Evolutionary conservation across 2,329 filamentous ascomycete species (phyloP), one percentile per base, ranked within the genome.

Genomic region (Dactylellina leptospora): DNA sequence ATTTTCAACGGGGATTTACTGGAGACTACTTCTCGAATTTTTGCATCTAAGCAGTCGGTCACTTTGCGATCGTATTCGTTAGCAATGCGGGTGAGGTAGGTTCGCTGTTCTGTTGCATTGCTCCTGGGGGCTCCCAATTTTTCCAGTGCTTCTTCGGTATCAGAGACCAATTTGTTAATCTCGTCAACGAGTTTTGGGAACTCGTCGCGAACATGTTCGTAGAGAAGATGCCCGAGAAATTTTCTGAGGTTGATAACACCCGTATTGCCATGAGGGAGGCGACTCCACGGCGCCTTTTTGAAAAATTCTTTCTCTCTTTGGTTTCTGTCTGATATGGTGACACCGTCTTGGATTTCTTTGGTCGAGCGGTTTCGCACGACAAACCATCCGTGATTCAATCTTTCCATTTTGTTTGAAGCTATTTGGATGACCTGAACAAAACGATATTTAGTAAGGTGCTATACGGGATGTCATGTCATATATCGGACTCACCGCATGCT

Each of bases 111-210:
- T 3, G 78, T 77, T 3, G 75, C 54, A 0, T 79, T 79, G 8
- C 77, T 75, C 11, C 81, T 78, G 16, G 78, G 76, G 1, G 75
- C 71, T 2, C 82, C 81, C 4, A 83, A 76, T 0, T 50, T 59
- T 5, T 76, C 54, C 4, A 83, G 75, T 1, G 75, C 55, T 1
- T 74, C 44, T 60, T 77, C 76, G 20, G 74, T 76, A 2, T 74
- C 74, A 2, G 76, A 76, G 10, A 81, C 74, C 18, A 76, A 74
- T n/a, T 76, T 77, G 23, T 74, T 75, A 55, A 81, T 79, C 48
- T 84, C 82, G 2, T 80, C 78, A 2, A 81, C 77, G 68, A 83
- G 80, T 64, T 79, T 78, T 2, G 82, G 82, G 71, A 84, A 84
- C 63, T 82, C 81, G 2, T 78, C 78, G n/a, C 80, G 80, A 1